A percentile compares a stretch with the other conserved stretches of the same genome.
These are phyloP conservation scores for Fusarium sp. DNA, from an alignment of 2,329 filamentous ascomycete genomes.

Conservation along the genomic window DNA sequence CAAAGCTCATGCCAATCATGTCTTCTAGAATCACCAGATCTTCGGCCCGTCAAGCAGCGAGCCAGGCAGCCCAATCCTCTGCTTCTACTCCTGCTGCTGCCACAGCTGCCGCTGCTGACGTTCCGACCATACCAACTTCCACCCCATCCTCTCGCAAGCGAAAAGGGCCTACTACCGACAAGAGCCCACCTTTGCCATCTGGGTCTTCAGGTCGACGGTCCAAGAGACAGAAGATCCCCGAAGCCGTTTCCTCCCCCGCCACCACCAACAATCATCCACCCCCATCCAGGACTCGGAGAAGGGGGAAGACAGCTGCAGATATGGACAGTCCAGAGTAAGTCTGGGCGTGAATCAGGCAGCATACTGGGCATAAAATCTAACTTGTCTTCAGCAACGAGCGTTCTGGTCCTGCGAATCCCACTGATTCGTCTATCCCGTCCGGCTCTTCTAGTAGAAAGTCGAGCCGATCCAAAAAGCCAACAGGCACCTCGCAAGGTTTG, in stretches of 20 bases:
- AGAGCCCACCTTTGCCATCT: constrained; percentile 52
- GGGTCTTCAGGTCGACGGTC: constrained; percentile 65
- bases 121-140: constrained; percentile 54
- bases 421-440: constrained; percentile 66
- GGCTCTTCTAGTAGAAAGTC: constrained; percentile 78
- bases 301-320: constrained; percentile 68
- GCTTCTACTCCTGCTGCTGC: constrained; percentile 55
- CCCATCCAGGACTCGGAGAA: constrained; percentile 63
- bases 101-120: constrained; percentile 49
- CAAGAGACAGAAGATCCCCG: constrained; percentile 77
- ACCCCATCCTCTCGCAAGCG: constrained; percentile 75
- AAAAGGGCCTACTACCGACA: constrained; percentile 71
- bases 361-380: constrained; percentile 14
- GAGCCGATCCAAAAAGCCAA: constrained; percentile 74
- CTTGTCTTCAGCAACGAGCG: constrained; percentile 32
- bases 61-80: constrained; percentile 61
- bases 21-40: constrained; percentile 96
- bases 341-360: background rate
- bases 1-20: constrained; percentile 75
- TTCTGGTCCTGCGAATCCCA: constrained; percentile 69
- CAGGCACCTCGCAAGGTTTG: constrained; percentile 58
- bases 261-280: constrained; percentile 39
- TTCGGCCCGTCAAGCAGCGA: constrained; percentile 88
- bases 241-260: constrained; percentile 52
- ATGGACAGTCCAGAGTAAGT: constrained; percentile 81